Base-by-base conservation (phyloP, 177 flowering plant species). In the Tripterygium wilfordii region DNA sequence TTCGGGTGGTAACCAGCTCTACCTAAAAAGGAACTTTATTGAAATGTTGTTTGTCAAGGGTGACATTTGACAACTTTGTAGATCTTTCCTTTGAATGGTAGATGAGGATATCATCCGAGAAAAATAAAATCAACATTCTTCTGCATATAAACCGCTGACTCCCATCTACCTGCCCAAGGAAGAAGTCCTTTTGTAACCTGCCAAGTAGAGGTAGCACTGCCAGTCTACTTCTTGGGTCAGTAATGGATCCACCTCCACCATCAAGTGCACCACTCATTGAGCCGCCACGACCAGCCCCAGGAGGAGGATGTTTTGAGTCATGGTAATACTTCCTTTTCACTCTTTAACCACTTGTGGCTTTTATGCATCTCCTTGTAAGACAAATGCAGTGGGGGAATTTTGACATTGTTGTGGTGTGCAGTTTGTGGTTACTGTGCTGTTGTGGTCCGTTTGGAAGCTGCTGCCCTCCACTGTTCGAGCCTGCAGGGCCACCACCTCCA, bases 381-480 rank as follows among this genome's bases (percentile, higher is more conserved):
- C n/a, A n/a, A n/a, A n/a, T n/a, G n/a, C n/a, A n/a, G n/a, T n/a
- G n/a, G n/a, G n/a, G n/a, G n/a, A n/a, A n/a, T n/a, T n/a, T n/a
- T n/a, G n/a, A n/a, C n/a, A n/a, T n/a, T n/a, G n/a, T n/a, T n/a
- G n/a, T n/a, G n/a, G n/a, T 47, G 48, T 69, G 72, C 77, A 81
- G 88, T 43, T 49, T 74, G 56, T 62, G 77, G 78, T 42, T 59
- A 17, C 62, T 76, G 15, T 71, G 84, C 67, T 81, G 84, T 58
- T 81, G 82, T 57, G 88, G 84, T 18, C 32, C 76, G 18, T 78
- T 67, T 23, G 29, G 53, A 42, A 40, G 80, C 67, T 81, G 88
- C 71, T 69, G 75, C 56, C 80, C 77, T 48, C 88, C 83, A 24
- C 61, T 81, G 46, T 78, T 76, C 50, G 84, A 81, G 67, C 73